These are phyloP conservation scores for Spergularia bocconei DNA, from an alignment of 148 eudicot genomes.

Conservation along the genomic window DNA sequence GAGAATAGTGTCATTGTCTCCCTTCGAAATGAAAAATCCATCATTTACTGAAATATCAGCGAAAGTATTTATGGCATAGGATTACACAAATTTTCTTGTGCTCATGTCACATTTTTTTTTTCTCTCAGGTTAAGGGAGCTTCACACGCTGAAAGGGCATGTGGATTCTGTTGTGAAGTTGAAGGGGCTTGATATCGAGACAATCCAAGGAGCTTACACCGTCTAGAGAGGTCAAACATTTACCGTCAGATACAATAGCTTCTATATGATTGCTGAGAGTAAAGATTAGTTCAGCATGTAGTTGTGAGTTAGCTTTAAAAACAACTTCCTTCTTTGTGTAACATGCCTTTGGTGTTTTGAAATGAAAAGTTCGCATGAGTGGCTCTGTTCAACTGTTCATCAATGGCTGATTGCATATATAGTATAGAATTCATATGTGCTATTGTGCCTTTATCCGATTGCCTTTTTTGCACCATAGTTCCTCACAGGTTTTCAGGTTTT, in stretches of 20 bases:
- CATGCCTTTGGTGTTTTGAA: conserved; percentile 26
- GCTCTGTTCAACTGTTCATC: conserved; percentile 11
- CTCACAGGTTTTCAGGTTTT: too few relatives aligned
- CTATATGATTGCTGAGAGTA: conserved; percentile 28
- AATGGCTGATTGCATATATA: conserved; percentile 5
- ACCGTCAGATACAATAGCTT: conserved; percentile 14
- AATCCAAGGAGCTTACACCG: conserved; percentile 44
- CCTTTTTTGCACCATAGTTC: background rate
- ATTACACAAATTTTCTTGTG: background rate
- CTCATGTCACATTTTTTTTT: conserved; percentile 4
- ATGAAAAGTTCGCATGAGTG: conserved; percentile 18
- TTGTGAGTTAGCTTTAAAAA: conserved; percentile 30
- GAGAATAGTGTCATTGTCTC: too few relatives aligned
- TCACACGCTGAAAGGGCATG: conserved; percentile 44
- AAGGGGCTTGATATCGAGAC: conserved; percentile 47
- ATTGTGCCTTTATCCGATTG: background rate
- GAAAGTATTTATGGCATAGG: too few relatives aligned
- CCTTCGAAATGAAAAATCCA: too few relatives aligned
- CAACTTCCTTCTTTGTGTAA: conserved; percentile 21
- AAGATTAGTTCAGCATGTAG: conserved; percentile 37
- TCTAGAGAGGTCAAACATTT: conserved; percentile 13
- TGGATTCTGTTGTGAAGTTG: conserved; percentile 43
- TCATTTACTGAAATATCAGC: background rate
- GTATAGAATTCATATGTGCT: conserved; percentile 12
- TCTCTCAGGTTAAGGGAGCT: conserved; percentile 38